Percentiles rank a stretch among this genome's conserved stretches.
Conservation (phyloP, 495 filamentous ascomycete species). For the Penicillium angulare region DNA sequence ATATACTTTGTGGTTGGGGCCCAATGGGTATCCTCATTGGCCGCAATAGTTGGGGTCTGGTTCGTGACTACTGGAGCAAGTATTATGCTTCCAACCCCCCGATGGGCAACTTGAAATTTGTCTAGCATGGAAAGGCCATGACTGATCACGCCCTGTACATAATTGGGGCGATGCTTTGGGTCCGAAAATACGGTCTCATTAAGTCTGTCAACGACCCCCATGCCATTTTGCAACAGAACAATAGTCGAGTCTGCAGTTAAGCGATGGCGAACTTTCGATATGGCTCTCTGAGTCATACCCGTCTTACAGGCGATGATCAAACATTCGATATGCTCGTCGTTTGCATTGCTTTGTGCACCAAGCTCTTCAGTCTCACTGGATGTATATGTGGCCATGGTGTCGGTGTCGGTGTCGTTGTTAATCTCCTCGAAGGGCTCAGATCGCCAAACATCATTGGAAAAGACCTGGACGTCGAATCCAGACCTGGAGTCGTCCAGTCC, state of each 20-base stretch:
- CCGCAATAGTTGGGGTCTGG: slow-evolving; percentile 5
- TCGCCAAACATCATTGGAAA: slow-evolving; percentile 25
- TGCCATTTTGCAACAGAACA: slow-evolving; percentile 76
- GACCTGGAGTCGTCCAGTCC: slow-evolving; percentile 41
- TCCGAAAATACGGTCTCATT: slow-evolving; percentile 67
- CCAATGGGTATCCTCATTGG: slow-evolving; percentile 30
- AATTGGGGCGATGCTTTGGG: slow-evolving; percentile 62
- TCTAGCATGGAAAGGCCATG: slow-evolving; percentile 58
- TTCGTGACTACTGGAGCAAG: slow-evolving; percentile 52
- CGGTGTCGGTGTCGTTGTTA: slow-evolving; percentile 3
- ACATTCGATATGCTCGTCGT: slow-evolving; percentile 61
- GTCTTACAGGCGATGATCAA: slow-evolving; percentile 72
- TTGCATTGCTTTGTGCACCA: slow-evolving; percentile 8
- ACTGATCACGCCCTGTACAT: slow-evolving; percentile 69
- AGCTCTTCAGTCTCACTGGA: slow-evolving; percentile 5
- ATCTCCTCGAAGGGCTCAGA: slow-evolving; percentile 24
- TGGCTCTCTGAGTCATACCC: slow-evolving; percentile 51
- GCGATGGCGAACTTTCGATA: slow-evolving; percentile 59
- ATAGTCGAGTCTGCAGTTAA: slow-evolving; percentile 74
- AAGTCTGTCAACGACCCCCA: slow-evolving; percentile 76
- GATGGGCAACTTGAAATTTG: slow-evolving; percentile 63
- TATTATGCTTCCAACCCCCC: slow-evolving; percentile 58
- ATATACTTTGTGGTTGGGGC: slow-evolving; percentile 47
- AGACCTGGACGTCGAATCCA: slow-evolving; percentile 42
- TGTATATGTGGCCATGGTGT: too few species aligned